Percentiles rank a stretch among this genome's conserved stretches.
Conservation (phyloP, 1,284 basidiomycete species). For the Cutaneotrichosporon daszewskae region DNA sequence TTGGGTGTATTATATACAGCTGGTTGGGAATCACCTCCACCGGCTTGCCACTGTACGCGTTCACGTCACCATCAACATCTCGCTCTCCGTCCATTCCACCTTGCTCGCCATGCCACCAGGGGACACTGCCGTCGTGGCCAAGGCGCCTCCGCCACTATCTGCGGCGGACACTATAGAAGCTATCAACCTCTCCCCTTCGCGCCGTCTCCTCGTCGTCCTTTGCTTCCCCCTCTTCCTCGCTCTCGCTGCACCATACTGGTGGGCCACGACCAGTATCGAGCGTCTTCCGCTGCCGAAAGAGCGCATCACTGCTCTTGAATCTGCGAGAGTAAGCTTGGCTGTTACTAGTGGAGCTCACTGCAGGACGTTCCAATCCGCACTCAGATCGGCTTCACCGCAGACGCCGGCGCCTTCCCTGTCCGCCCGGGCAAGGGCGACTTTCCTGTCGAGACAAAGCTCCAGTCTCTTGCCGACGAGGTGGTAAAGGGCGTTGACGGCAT, state of each 20-base stretch:
- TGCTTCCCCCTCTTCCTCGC: slow-evolving; percentile 72
- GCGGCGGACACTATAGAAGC: not conserved
- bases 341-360: not conserved
- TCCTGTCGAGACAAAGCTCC: slow-evolving; percentile 18
- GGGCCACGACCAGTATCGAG: slow-evolving; percentile 78
- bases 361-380: slow-evolving; percentile 22
- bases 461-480: slow-evolving; percentile 22
- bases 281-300: slow-evolving; percentile 65
- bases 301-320: slow-evolving; percentile 52
- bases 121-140: too few relatives aligned
- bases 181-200: slow-evolving; percentile 24
- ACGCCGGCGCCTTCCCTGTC: slow-evolving; percentile 25
- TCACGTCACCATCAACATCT: too few relatives aligned
- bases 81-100: too few relatives aligned
- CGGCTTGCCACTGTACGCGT: too few relatives aligned
- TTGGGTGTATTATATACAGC: not conserved
- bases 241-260: slow-evolving; percentile 76
- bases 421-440: slow-evolving; percentile 25
- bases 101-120: too few relatives aligned
- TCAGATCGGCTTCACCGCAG: slow-evolving; percentile 34
- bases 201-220: slow-evolving; percentile 45
- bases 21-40: too few relatives aligned
- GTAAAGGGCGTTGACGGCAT: slow-evolving; percentile 33
- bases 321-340: slow-evolving; percentile 16
- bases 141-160: not conserved